phyloP scores from a whole-genome alignment of 139 green algal genomes.

The Penium margaritaceum region DNA sequence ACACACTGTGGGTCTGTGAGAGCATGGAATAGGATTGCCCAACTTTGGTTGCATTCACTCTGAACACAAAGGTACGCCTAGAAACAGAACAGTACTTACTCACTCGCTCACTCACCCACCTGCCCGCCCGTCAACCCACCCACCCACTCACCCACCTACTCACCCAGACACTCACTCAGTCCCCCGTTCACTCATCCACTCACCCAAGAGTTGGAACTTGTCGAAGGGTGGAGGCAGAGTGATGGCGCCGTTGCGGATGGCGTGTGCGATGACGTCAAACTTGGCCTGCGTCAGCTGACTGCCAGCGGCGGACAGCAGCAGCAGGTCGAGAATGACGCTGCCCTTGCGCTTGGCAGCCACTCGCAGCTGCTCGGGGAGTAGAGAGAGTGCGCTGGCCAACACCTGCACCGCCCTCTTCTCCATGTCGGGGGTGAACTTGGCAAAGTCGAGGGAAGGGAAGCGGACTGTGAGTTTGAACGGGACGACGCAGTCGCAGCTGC shows the following conservation, averaged over 20 bases:
- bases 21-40: too few species aligned
- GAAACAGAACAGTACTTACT: too few species aligned
- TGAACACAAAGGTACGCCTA: too few species aligned
- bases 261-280: not conserved
- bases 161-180: too few species aligned
- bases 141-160: too few species aligned
- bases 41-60: too few species aligned
- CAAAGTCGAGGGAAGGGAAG: conserved; percentile 12
- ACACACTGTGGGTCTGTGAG: too few species aligned
- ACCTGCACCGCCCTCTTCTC: not conserved
- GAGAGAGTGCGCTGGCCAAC: conserved; percentile 6
- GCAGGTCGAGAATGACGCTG: conserved; percentile 27
- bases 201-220: not conserved
- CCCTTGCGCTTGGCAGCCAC: conserved; percentile 8
- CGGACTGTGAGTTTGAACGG: conserved; percentile 4
- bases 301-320: not conserved
- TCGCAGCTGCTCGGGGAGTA: conserved; percentile 1
- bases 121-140: too few species aligned
- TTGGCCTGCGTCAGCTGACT: not conserved
- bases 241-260: not conserved
- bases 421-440: conserved; percentile 7
- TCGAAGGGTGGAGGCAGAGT: not conserved
- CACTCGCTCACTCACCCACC: too few species aligned
- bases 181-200: too few species aligned
- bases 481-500: too few species aligned